Conservation (phyloP, 2,329 filamentous ascomycete species). For the Pseudohalonectria lignicola region DNA sequence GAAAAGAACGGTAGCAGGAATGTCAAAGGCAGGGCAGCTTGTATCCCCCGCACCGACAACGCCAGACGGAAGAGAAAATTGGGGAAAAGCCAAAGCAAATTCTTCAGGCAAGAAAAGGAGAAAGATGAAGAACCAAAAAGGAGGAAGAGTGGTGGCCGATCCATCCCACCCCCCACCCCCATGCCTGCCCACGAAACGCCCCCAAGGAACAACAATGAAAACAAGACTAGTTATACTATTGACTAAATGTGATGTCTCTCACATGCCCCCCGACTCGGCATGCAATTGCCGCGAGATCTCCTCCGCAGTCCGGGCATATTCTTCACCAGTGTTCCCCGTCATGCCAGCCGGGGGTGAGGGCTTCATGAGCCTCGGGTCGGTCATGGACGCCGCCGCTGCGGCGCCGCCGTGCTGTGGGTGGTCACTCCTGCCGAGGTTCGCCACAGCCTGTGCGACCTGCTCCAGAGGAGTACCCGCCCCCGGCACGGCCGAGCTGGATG, state of each 20-base stretch:
- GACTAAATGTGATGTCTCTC: too few species aligned
- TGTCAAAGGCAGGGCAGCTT: too few species aligned
- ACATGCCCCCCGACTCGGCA: too few species aligned
- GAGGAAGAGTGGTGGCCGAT: too few species aligned
- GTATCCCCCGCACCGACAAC: too few species aligned
- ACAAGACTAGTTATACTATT: too few species aligned
- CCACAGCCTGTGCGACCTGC: slow-evolving; percentile 36
- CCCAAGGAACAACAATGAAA: too few species aligned
- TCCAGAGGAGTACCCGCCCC: slow-evolving; percentile 29
- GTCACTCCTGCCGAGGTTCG: slow-evolving; percentile 12
- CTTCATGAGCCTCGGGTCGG: slow-evolving; percentile 22
- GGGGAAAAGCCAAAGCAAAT: neutral
- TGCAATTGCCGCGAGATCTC: slow-evolving; percentile 45
- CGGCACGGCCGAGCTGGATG: slow-evolving; percentile 9
- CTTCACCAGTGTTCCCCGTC: slow-evolving; percentile 18
- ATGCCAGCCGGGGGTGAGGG: slow-evolving; percentile 19
- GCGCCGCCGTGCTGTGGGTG: slow-evolving; percentile 4
- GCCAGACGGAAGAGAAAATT: too few species aligned
- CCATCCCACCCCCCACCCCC: too few species aligned
- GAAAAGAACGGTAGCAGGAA: too few species aligned
- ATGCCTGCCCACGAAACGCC: too few species aligned
- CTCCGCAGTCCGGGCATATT: slow-evolving; percentile 36
- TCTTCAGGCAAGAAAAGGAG: neutral
- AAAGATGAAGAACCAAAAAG: too few species aligned
- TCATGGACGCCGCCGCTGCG: slow-evolving; percentile 8